These are phyloP conservation scores for Claviceps pazoutovae DNA, from an alignment of 2,329 filamentous ascomycete genomes.

Conservation along the genomic window DNA sequence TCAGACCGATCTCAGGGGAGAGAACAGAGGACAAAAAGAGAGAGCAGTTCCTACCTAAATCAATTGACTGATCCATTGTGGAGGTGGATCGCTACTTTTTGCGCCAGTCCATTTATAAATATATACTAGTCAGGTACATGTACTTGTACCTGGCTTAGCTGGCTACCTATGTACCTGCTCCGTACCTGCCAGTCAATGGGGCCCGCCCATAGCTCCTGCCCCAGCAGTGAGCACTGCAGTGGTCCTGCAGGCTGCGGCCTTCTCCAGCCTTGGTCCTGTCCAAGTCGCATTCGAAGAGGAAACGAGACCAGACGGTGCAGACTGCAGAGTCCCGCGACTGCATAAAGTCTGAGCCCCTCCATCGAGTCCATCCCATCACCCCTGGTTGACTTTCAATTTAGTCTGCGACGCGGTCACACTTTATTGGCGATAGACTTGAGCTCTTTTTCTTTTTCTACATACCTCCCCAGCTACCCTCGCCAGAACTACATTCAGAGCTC, in stretches of 20 bases:
- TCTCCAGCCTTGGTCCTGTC: not conserved
- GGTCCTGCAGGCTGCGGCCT: not conserved
- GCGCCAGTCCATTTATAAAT: too few species aligned
- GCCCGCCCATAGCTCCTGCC: not conserved
- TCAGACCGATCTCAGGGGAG: not conserved
- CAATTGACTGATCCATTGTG: not conserved
- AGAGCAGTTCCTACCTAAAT: too few species aligned
- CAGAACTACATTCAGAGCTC: not conserved
- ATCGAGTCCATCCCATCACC: constrained; percentile 6
- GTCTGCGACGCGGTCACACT: not conserved
- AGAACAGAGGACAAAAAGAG: not conserved
- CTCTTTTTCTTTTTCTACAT: not conserved
- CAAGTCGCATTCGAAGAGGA: not conserved
- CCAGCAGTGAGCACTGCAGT: not conserved
- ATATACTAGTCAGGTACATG: too few species aligned
- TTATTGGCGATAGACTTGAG: not conserved
- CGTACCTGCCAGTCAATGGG: too few species aligned
- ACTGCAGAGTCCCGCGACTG: not conserved
- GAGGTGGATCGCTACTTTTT: constrained; percentile 1
- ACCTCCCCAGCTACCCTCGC: not conserved
- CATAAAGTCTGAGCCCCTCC: constrained; percentile 7
- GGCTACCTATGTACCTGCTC: too few species aligned
- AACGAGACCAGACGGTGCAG: not conserved
- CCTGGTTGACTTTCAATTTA: constrained; percentile 2
- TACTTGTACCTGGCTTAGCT: too few species aligned